phyloP scores from a whole-genome alignment of 2,329 filamentous ascomycete genomes.

The Fusarium liriodendri region DNA sequence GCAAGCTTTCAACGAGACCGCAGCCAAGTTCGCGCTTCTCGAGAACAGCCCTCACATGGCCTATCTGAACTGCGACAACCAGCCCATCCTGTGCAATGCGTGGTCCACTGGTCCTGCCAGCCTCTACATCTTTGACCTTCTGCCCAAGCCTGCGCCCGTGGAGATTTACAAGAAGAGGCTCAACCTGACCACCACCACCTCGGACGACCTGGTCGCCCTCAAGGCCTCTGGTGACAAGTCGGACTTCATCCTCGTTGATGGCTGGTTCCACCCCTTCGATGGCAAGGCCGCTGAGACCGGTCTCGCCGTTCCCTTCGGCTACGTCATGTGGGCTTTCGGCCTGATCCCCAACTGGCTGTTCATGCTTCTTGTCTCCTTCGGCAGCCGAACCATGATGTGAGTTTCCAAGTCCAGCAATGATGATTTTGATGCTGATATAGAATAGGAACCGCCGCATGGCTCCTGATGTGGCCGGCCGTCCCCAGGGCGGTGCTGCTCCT shows the following conservation, averaged over 20 bases:
- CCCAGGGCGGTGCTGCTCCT: conserved; percentile 24
- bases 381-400: conserved; percentile 82
- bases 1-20: conserved; percentile 74
- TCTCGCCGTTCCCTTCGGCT: conserved; percentile 73
- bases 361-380: conserved; percentile 80
- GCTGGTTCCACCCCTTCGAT: conserved; percentile 81
- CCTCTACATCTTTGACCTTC: conserved; percentile 75
- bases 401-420: conserved; percentile 47
- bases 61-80: conserved; percentile 78
- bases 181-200: conserved; percentile 76
- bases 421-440: conserved; percentile 36
- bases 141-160: conserved; percentile 72
- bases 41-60: conserved; percentile 75
- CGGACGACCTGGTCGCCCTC: conserved; percentile 71
- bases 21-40: conserved; percentile 70
- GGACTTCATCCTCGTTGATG: conserved; percentile 63
- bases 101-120: conserved; percentile 75
- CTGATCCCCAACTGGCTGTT: conserved; percentile 80
- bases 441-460: conserved; percentile 53
- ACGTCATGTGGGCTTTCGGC: conserved; percentile 74
- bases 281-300: conserved; percentile 72
- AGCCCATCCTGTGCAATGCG: conserved; percentile 79
- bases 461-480: conserved; percentile 27
- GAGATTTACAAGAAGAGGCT: conserved; percentile 73
- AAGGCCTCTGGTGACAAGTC: conserved; percentile 64